phyloP scores from a whole-genome alignment of 2,329 filamentous ascomycete genomes.

The Cladophialophora exuberans region DNA sequence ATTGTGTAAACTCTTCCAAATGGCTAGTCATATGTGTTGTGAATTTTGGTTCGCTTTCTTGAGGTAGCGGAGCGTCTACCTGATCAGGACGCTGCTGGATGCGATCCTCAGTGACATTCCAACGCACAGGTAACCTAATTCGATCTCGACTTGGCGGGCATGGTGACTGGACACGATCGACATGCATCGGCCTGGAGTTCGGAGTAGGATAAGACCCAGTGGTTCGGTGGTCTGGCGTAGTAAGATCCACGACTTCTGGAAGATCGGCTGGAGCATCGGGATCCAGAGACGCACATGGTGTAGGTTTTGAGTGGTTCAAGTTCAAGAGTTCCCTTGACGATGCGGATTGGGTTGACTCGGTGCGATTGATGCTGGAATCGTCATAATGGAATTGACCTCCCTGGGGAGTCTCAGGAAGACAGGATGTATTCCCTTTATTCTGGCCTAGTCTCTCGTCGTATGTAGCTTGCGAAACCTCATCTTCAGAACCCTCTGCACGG shows the following conservation, averaged over 20 bases:
- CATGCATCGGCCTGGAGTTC: neutral
- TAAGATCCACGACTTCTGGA: slow-evolving; percentile 10
- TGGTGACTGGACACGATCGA: neutral
- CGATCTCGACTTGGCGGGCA: neutral
- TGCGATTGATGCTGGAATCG: neutral
- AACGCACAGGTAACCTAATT: neutral
- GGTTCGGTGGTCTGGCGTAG: slow-evolving; percentile 9
- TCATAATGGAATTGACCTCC: neutral
- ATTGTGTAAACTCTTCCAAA: slow-evolving; percentile 58
- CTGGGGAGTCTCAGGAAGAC: neutral
- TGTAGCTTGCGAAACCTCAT: neutral
- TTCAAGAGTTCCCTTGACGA: slow-evolving; percentile 19
- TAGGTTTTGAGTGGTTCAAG: neutral
- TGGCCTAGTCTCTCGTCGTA: no score
- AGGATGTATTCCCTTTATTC: neutral
- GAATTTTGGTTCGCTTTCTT: slow-evolving; percentile 20
- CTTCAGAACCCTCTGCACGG: neutral
- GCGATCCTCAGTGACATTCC: neutral
- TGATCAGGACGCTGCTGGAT: slow-evolving; percentile 14
- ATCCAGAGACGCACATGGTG: neutral
- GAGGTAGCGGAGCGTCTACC: slow-evolving; percentile 11
- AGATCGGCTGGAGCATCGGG: neutral
- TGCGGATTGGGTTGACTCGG: slow-evolving; percentile 6
- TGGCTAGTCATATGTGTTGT: slow-evolving; percentile 60
- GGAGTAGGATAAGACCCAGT: neutral